Conservation (phyloP, 352 stramenopile species). For the Globisporangium spinosum region DNA sequence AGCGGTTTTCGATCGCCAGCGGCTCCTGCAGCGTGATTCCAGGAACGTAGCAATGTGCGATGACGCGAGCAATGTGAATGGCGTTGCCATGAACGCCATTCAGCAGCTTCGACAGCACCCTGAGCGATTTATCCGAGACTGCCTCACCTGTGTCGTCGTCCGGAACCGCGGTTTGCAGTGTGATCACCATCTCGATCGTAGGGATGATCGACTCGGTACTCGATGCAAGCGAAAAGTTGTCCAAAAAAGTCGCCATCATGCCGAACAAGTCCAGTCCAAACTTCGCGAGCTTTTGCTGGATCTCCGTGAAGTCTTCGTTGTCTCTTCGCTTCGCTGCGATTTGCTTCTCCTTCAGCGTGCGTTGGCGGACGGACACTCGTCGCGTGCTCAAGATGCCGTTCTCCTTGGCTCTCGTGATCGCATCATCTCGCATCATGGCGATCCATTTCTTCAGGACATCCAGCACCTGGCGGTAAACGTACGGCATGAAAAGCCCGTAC, state of each 20-base stretch:
- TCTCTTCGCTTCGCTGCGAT: slow-evolving; percentile 14
- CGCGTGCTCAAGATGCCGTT: background rate
- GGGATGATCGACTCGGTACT: slow-evolving; percentile 73
- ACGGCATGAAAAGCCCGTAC: slow-evolving; percentile 84
- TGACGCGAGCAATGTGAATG: slow-evolving; percentile 45
- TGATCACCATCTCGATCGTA: slow-evolving; percentile 62
- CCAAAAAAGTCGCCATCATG: slow-evolving; percentile 55
- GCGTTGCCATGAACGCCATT: slow-evolving; percentile 51
- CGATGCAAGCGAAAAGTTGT: slow-evolving; percentile 52
- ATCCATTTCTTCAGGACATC: slow-evolving; percentile 82
- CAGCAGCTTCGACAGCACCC: slow-evolving; percentile 45
- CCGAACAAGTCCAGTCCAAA: slow-evolving; percentile 58
- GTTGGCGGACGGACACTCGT: slow-evolving; percentile 13
- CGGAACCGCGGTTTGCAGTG: slow-evolving; percentile 48
- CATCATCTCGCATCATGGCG: slow-evolving; percentile 25
- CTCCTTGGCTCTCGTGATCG: slow-evolving; percentile 8
- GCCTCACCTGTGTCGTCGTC: slow-evolving; percentile 37
- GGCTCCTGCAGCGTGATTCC: slow-evolving; percentile 67
- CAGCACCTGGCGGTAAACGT: slow-evolving; percentile 78
- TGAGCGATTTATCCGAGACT: slow-evolving; percentile 35
- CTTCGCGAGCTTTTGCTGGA: slow-evolving; percentile 38
- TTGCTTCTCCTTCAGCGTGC: slow-evolving; percentile 16
- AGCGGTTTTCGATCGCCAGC: slow-evolving; percentile 44
- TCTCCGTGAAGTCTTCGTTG: slow-evolving; percentile 23
- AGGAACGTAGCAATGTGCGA: slow-evolving; percentile 73